Percentiles rank a stretch among this genome's conserved stretches.
phyloP scores from a whole-genome alignment of 495 filamentous ascomycete species.

The Physcia stellaris region DNA sequence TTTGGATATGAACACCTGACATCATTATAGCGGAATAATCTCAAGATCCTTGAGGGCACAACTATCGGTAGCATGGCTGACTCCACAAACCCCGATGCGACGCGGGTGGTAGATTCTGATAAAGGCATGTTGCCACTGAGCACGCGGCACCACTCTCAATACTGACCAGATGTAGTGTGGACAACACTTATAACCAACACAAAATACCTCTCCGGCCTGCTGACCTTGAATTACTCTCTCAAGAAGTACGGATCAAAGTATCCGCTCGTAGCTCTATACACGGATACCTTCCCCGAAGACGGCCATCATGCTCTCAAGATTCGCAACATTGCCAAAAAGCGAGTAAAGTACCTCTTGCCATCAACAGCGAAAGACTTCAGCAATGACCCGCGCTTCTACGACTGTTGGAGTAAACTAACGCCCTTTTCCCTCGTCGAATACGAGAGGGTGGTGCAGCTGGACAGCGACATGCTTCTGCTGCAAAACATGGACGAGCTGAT shows the following conservation, averaged over 20 bases:
- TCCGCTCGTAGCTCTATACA: constrained; percentile 66
- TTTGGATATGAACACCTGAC: too few relatives aligned
- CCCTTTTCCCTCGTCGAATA: constrained; percentile 59
- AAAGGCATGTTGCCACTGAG: constrained; percentile 7
- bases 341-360: constrained; percentile 50
- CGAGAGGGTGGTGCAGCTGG: constrained; percentile 62
- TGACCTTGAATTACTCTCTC: constrained; percentile 59
- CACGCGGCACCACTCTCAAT: background rate
- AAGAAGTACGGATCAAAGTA: constrained; percentile 43
- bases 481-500: constrained; percentile 81
- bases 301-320: constrained; percentile 49
- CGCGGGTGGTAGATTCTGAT: constrained; percentile 8
- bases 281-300: constrained; percentile 47
- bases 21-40: too few relatives aligned
- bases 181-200: constrained; percentile 69
- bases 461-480: constrained; percentile 69
- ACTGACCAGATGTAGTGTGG: constrained; percentile 39
- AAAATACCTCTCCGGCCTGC: constrained; percentile 56
- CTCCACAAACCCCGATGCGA: constrained; percentile 6
- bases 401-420: constrained; percentile 75
- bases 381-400: constrained; percentile 63
- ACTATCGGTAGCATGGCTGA: too few relatives aligned
- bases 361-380: constrained; percentile 35
- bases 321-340: constrained; percentile 48
- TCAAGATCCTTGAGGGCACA: too few relatives aligned